phyloP scores from a whole-genome alignment of 768 basidiomycete genomes.

The Nidularia sp. region DNA sequence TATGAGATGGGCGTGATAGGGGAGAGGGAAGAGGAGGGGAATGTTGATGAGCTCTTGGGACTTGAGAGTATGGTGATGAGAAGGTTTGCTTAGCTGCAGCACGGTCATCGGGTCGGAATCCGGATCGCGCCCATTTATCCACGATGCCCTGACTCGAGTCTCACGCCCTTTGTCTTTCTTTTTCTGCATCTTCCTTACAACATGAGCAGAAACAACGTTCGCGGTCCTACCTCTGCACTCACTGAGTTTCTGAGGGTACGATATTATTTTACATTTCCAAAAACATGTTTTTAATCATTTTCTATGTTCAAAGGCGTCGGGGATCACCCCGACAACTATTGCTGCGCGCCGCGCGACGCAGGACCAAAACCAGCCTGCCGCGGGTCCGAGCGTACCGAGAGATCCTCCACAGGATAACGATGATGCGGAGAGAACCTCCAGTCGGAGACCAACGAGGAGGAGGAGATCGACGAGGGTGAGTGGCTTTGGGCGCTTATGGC shows the following conservation, averaged over 20 bases:
- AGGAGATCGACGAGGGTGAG: constrained; percentile 12
- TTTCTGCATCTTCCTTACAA: neutral
- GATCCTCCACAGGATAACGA: too few relatives aligned
- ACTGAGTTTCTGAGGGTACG: constrained; percentile 75
- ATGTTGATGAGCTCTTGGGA: too few relatives aligned
- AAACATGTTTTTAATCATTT: neutral
- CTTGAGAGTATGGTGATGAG: too few relatives aligned
- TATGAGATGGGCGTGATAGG: too few relatives aligned
- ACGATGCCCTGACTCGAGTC: too few relatives aligned
- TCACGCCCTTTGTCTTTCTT: too few relatives aligned
- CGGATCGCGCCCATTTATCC: too few relatives aligned
- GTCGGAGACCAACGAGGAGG: neutral
- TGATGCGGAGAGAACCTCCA: neutral
- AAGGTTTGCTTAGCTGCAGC: too few relatives aligned
- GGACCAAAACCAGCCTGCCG: constrained; percentile 11
- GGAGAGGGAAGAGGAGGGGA: too few relatives aligned
- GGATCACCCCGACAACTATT: constrained; percentile 43
- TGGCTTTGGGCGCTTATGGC: neutral
- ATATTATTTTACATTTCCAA: constrained; percentile 3
- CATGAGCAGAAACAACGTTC: constrained; percentile 49
- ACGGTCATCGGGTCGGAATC: too few relatives aligned
- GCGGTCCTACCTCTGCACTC: constrained; percentile 79
- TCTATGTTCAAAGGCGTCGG: constrained; percentile 29
- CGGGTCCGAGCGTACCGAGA: constrained; percentile 7
- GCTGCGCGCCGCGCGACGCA: constrained; percentile 23